Base-by-base conservation (phyloP, 1,139 yeast genomes). In the Kodamaea fungicola region DNA sequence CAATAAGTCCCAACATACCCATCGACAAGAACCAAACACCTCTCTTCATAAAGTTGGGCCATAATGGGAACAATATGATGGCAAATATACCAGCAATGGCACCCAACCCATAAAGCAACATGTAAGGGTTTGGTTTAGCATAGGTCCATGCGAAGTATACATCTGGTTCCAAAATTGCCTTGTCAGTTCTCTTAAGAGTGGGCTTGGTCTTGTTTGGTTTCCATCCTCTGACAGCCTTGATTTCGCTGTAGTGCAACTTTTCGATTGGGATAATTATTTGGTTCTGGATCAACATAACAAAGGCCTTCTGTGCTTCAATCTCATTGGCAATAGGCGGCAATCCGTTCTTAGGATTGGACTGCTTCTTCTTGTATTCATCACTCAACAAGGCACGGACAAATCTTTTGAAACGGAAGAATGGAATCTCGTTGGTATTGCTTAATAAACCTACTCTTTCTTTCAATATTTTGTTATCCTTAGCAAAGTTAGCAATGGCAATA, bases 1-100 rank as follows among this genome's bases (percentile, higher is more conserved):
- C 92, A 38, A 94, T 71, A 36, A 92, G 62, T 0, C 87, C 92
- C 47, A 94, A 64, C 40, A 83, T 64, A 3, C 76, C 84, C 75
- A 90, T 78, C 25, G 96, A 86, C 41, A 88, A 59, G 59, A 88
- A 92, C 86, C 96, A 92, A 28, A 88, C 96, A 28, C 95, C 95
- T 38, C 75, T 74, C 59, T 95, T 83, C 94, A 92, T 80, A 61
- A 81, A 78, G 34, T 71, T 57, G 16, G 99, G 99, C 99, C 99
- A 92, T 52, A 92, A 74, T 45, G 98, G 99, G 80, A 88, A 94
- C 54, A 92, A 73, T 27, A 92, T 87, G 31, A 89, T 64, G 2
- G 87, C 76, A 51, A 92, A 81, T 8, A 89, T 79, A 16, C 74
- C 89, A 8, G 68, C 72, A 30, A 90, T 65, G 28, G 85, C 74